Conservation (phyloP, 345 rosid species). For the Anacardium occidentale region DNA sequence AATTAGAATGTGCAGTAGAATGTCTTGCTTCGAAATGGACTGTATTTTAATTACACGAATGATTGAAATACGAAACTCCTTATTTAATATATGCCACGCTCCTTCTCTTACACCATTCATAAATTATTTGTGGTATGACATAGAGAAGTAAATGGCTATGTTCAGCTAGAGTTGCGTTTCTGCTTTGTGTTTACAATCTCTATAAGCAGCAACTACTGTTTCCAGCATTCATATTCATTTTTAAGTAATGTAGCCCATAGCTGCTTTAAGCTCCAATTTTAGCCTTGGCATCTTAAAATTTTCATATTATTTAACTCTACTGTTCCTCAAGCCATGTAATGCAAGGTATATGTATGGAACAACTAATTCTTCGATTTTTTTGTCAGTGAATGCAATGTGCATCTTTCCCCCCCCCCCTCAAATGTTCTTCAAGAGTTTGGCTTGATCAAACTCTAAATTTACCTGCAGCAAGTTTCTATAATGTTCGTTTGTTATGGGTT, state of each 20-base stretch:
- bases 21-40: too few relatives aligned
- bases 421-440: background rate
- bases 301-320: background rate
- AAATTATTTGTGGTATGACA: background rate
- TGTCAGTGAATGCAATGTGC: background rate
- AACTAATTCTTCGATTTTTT: background rate
- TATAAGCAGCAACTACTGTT: background rate
- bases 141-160: background rate
- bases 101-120: background rate
- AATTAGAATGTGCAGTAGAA: background rate
- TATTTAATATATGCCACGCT: too few relatives aligned
- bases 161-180: background rate
- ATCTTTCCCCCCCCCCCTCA: background rate
- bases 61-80: too few relatives aligned
- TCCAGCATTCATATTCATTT: background rate
- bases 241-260: background rate
- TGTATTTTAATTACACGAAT: too few relatives aligned
- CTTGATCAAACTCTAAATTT: background rate
- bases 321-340: background rate
- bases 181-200: background rate
- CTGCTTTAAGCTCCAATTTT: background rate
- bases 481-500: background rate
- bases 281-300: background rate
- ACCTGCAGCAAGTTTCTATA: background rate
- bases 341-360: background rate